Evolutionary conservation across 257 asterid species (phyloP), one percentile per base, ranked within the genome.

Genomic region (Fraxinus anomala): DNA sequence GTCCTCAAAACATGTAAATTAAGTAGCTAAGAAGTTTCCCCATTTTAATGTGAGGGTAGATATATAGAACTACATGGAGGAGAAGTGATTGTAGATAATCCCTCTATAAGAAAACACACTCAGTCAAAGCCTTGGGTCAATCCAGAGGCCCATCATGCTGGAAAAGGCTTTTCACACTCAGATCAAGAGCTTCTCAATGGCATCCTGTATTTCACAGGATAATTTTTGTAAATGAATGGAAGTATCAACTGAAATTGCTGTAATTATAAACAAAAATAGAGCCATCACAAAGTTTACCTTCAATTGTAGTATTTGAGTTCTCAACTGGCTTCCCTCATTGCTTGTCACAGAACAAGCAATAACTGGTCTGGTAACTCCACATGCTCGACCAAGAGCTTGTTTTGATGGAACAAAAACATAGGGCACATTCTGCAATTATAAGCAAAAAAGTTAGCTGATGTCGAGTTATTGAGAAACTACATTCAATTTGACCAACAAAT

Each of bases 291-390:
- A 17, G n/a, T 54, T 54, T 54, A 54, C 65, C 65, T 54, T 54
- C 65, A 93, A 77, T 75, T 90, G 91, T 84, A 87, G 96, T 72
- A 92, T 93, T 89, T 93, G 97, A 79, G 96, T 82, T 87, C 87
- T 93, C 97, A 93, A 85, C 80, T 93, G 97, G 83, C 98, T 92
- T 67, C 94, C 95, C 76, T 93, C 96, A 0, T 93, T 93, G 89
- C 92, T 88, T 0, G 97, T 93, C 67, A 92, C 97, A 0, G 98
- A 93, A 81, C 97, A 91, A 12, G 98, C 91, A 73, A 93, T 93
- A n/a, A 93, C 98, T 0, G 97, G 97, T 49, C 98, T 87, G 6
- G 97, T 91, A 34, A 93, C 97, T 63, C 98, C 97, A 85, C 98
- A 93, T 42, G 98, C 98, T n/a, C 98, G 86, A 33, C 98, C 98